Conservation (phyloP, 305 asterid species). For the Fraxinus platypoda region DNA sequence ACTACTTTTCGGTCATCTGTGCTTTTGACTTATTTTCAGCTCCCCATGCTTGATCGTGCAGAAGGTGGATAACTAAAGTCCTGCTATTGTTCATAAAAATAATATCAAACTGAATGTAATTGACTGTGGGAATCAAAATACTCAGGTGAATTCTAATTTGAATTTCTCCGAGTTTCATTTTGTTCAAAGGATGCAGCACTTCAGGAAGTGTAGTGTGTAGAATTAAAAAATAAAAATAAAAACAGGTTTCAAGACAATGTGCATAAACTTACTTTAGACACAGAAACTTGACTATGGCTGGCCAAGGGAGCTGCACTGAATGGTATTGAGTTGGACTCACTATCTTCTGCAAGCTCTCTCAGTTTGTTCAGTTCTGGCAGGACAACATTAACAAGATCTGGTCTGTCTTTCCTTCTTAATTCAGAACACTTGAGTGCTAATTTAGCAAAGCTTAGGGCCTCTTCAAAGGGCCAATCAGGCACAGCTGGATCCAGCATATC, state of each 20-base stretch:
- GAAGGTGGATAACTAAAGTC: conserved; percentile 51
- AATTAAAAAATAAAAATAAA: conserved; percentile 1
- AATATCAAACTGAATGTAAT: not conserved
- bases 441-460: conserved; percentile 51
- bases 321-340: conserved; percentile 21
- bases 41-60: conserved; percentile 48
- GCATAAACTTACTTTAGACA: conserved; percentile 52
- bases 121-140: not conserved
- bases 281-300: conserved; percentile 52
- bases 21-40: conserved; percentile 25
- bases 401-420: conserved; percentile 69
- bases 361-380: conserved; percentile 54
- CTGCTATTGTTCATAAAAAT: conserved; percentile 30
- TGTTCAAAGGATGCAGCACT: not conserved
- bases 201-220: not conserved
- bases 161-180: not conserved
- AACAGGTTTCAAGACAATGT: not conserved
- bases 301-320: conserved; percentile 36
- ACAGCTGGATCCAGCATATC: conserved; percentile 60
- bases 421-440: conserved; percentile 54
- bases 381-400: conserved; percentile 60
- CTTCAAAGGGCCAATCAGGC: conserved; percentile 62
- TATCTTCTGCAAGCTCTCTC: conserved; percentile 59
- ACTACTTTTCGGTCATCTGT: conserved; percentile 12
- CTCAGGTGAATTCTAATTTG: not conserved